A percentile compares a stretch with the other conserved stretches of the same genome.
These are phyloP conservation scores for Penicillium pulvis DNA, from an alignment of 495 filamentous ascomycete genomes.

Conservation along the genomic window DNA sequence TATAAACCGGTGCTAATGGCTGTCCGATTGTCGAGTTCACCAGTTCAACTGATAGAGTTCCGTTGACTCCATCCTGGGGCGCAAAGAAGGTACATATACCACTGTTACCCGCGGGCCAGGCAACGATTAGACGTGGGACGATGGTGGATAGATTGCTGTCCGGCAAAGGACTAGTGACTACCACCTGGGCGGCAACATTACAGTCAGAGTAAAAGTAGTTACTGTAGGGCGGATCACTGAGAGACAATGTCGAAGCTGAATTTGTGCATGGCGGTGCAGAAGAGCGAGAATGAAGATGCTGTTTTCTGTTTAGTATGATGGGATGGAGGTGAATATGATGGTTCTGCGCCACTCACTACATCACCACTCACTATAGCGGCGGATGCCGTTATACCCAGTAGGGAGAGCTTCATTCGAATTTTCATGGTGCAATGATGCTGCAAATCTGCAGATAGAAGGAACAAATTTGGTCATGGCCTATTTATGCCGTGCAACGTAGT, in stretches of 20 bases:
- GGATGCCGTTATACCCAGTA: not conserved
- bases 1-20: constrained; percentile 41
- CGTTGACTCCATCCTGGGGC: constrained; percentile 53
- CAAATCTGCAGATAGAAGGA: not conserved
- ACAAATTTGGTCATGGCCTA: not conserved
- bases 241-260: constrained; percentile 22
- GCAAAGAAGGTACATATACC: constrained; percentile 57
- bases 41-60: constrained; percentile 54
- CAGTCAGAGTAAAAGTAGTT: constrained; percentile 69
- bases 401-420: not conserved
- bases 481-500: not conserved
- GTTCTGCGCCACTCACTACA: constrained; percentile 19
- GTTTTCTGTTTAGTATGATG: not conserved
- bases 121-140: constrained; percentile 57
- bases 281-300: constrained; percentile 5
- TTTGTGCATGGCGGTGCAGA: constrained; percentile 12
- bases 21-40: constrained; percentile 43
- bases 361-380: constrained; percentile 8
- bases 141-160: constrained; percentile 57
- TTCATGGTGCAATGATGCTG: not conserved
- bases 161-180: constrained; percentile 57
- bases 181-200: constrained; percentile 56
- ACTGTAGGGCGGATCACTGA: constrained; percentile 52
- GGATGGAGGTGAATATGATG: not conserved
- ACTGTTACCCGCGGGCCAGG: constrained; percentile 68